Evolutionary conservation across 140 eudicot genomes (phyloP), one percentile per base, ranked within the genome.

Genomic region (Bidens hawaiensis): DNA sequence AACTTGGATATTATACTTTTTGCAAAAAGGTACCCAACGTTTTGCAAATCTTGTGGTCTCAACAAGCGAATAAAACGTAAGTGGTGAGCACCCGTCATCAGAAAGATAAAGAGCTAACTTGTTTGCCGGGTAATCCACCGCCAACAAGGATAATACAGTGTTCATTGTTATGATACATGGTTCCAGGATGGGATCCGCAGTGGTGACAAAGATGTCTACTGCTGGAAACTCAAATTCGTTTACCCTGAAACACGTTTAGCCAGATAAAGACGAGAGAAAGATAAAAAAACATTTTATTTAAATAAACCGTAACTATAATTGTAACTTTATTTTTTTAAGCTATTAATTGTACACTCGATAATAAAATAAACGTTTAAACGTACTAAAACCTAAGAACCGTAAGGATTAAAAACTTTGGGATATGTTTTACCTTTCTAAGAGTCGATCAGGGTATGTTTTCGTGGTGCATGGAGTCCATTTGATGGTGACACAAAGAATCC

Each of bases 21-120:
- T 72, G 60, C 94, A 85, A 51, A 85, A 85, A 11, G 94, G 88
- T 49, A 85, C 79, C 94, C 94, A 85, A 43, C 34, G 52, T 24
- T 67, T 65, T 14, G 85, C 94, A 48, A 78, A 85, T 6, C 78
- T 62, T 1, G 70, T 54, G 11, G 94, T 62, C 64, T 84, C 78
- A 8, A 72, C 25, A 7, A 84, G 81, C 23, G 88, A 61, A 15
- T 69, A 81, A 30, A 26, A 76, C 1, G 77, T 78, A 33, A 75
- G 64, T 33, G 81, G 79, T 9, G 88, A 81, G 34, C 82, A 76
- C 1, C 72, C 85, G 8, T 85, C 94, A 8, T 85, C 94, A 1
- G 94, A 85, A 6, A 85, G 67, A 64, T 85, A 85, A 21, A 82
- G 79, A 45, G 85, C 80, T 53, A 85, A 36, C 50, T 78, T 85